phyloP scores from a whole-genome alignment of 2,329 filamentous ascomycete species.

The Aureobasidium sp. region DNA sequence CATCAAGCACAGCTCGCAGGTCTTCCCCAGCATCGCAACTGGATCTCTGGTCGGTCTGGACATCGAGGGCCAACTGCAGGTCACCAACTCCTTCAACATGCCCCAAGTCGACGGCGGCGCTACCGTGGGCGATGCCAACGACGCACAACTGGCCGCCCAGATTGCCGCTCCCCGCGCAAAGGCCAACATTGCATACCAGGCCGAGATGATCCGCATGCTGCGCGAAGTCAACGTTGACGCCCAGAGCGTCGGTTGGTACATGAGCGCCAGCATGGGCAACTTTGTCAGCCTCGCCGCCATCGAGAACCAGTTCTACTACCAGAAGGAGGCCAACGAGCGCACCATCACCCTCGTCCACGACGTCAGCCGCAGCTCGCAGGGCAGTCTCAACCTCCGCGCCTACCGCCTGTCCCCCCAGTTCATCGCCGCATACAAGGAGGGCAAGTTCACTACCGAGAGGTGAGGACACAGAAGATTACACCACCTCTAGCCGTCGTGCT shows the following conservation, averaged over 20 bases:
- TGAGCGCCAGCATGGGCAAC: slow-evolving; percentile 96
- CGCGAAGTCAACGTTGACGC: slow-evolving; percentile 98
- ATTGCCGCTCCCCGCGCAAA: slow-evolving; percentile 88
- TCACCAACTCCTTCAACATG: slow-evolving; percentile 95
- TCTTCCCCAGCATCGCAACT: slow-evolving; percentile 82
- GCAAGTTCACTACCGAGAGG: slow-evolving; percentile 95
- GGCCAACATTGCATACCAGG: slow-evolving; percentile 79
- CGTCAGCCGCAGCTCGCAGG: slow-evolving; percentile 89
- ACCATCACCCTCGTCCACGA: slow-evolving; percentile 90
- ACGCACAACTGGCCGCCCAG: slow-evolving; percentile 61
- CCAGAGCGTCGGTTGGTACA: slow-evolving; percentile 98
- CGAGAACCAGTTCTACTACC: slow-evolving; percentile 97
- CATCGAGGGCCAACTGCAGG: slow-evolving; percentile 67
- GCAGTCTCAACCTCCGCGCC: slow-evolving; percentile 79
- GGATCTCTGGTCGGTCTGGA: slow-evolving; percentile 94
- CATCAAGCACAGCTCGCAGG: slow-evolving; percentile 85
- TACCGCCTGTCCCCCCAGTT: slow-evolving; percentile 85
- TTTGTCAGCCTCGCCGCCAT: slow-evolving; percentile 92
- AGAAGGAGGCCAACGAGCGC: slow-evolving; percentile 81
- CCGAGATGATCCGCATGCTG: slow-evolving; percentile 93
- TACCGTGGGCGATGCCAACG: slow-evolving; percentile 57
- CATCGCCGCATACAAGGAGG: slow-evolving; percentile 89
- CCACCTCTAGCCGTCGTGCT: slow-evolving; percentile 18
- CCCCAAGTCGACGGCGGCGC: slow-evolving; percentile 65
- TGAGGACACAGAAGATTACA: slow-evolving; percentile 40